Percentiles rank a stretch among this genome's conserved stretches.
Conservation (phyloP, 1,284 basidiomycete genomes). For the Caloboletus firmus region DNA sequence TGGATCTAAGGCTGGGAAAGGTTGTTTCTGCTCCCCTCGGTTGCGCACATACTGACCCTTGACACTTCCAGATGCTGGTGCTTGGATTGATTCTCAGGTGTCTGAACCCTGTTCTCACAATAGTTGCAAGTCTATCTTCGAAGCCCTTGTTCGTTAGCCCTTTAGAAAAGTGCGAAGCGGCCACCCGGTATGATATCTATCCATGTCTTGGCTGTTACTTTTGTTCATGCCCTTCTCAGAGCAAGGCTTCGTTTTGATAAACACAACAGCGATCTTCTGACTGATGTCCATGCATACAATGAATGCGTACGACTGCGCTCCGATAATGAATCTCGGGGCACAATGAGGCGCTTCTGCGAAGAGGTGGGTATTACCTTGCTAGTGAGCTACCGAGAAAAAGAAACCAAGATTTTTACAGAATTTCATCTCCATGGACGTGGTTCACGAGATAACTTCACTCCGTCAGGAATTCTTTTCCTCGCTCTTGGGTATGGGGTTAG, state of each 20-base stretch:
- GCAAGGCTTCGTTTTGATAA: conserved; percentile 68
- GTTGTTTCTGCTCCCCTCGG: conserved; percentile 35
- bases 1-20: conserved; percentile 90
- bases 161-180: conserved; percentile 82
- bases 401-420: conserved; percentile 47
- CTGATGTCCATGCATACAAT: conserved; percentile 78
- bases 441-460: conserved; percentile 83
- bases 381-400: not conserved
- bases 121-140: conserved; percentile 81
- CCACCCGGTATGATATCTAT: conserved; percentile 51
- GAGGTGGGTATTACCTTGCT: conserved; percentile 47
- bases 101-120: conserved; percentile 73
- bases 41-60: conserved; percentile 2
- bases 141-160: conserved; percentile 86
- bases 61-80: conserved; percentile 70
- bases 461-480: conserved; percentile 77
- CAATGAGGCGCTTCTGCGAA: conserved; percentile 72
- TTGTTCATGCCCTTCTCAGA: conserved; percentile 37
- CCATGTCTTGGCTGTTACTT: not conserved
- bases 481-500: conserved; percentile 74
- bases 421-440: conserved; percentile 74
- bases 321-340: conserved; percentile 48
- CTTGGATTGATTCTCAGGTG: conserved; percentile 81
- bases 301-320: conserved; percentile 57
- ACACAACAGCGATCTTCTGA: conserved; percentile 85